Base-by-base conservation (phyloP, 805 yeast species). In the Candida ascalaphidarum region DNA sequence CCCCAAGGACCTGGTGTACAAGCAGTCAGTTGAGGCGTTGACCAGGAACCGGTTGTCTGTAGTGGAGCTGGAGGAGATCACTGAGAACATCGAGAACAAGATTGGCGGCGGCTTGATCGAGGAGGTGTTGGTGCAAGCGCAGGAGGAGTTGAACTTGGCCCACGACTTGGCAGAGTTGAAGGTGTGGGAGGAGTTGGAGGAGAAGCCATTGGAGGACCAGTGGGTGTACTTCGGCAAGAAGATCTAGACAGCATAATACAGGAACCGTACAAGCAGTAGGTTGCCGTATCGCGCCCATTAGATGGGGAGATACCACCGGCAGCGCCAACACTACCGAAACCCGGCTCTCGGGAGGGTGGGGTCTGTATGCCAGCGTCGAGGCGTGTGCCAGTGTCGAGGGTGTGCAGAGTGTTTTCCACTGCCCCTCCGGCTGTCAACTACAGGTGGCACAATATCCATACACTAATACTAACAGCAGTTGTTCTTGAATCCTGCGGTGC, bases 21-120 rank as follows among this genome's bases (percentile, higher is more conserved):
- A 77, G 53, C 79, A 77, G 46, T 70, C 92, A 1, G 79, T 78
- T 5, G 81, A 77, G 54, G 70, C 74, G 32, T 58, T 84, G 52
- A 82, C 92, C 28, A 68, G 68, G 41, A 66, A 79, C 48, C 73
- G 95, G 49, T 65, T 79, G 49, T 59, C 63, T 24, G 62, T 81
- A 28, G 94, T 82, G 13, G 75, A 81, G 48, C 46, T 55, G 25
- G 69, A 70, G 35, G 83, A 76, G 39, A 70, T 74, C 30, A 56
- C 68, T 23, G 80, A 70, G 43, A 71, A 65, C 37, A 81, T 84
- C 41, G 95, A 84, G 60, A 58, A 64, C 37, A 58, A 74, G 50
- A 78, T 84, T 38, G 94, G 94, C 12, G 75, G 79, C 37, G 95
- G 95, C 2, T 69, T 84, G 44, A 77, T 83, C 37, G 95, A 84